Base-by-base conservation (phyloP, 768 basidiomycete genomes). In the Thelephora ganbajun region DNA sequence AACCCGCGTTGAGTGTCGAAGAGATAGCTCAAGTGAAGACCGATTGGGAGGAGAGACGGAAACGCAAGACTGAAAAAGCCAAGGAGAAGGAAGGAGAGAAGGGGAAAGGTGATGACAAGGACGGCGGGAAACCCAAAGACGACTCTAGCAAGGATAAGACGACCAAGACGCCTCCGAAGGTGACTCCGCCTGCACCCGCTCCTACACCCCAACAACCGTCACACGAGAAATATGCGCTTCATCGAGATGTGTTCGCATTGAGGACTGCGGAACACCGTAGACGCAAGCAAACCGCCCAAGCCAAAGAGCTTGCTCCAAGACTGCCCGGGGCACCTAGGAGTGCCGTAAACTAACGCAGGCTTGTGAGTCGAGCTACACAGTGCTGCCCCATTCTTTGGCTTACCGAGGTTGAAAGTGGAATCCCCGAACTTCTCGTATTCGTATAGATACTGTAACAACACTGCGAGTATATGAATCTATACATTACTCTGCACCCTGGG, bases 191-290 rank as follows among this genome's bases (percentile, higher is more conserved):
- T 51, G 54, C 65, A 12, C 48, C 64, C 14, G 51, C 46, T 9
- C 46, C 56, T 33, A 33, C 53, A 14, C 49, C 59, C 2, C 50
- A 63, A 44, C 59, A 67, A 20, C 67, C 77, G 11, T 63, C 70
- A 11, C 91, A 93, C 66, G 72, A 82, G 57, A 76, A 79, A 52
- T 96, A 81, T 58, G 67, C 72, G 7, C 69, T 96, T n/a, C 89
- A 94, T 64, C 75, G 89, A 35, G 76, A 84, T 51, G 78, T 86
- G 51, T 96, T 86, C 60, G 68, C 71, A 62, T 80, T 94, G 75
- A 76, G 92, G 20, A 75, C 77, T 50, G 66, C 68, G 11, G 89
- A 91, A 57, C 82, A 89, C 57, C 74, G 80, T 33, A 80, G 73
- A 61, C 72, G 74, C 45, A 69, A 75, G 59, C 83, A 89, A 56